Percentiles rank a stretch among this genome's conserved stretches.
Evolutionary conservation across 2,329 filamentous ascomycete genomes (phyloP).

Genomic region (Chaetomium sp.): DNA sequence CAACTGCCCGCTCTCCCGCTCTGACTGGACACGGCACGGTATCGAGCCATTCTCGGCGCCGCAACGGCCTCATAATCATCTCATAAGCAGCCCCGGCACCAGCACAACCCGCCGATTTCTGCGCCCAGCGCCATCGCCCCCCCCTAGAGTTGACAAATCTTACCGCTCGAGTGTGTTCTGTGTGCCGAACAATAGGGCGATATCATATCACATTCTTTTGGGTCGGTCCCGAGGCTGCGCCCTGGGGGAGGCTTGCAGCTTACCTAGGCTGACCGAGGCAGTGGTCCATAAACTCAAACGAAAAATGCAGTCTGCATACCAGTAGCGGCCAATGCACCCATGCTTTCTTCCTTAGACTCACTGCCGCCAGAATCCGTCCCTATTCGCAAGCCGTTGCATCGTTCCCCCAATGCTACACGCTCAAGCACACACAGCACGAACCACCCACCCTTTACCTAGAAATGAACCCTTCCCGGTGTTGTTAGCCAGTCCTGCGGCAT

Average conservation of each 20-base stretch:
- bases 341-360: background rate
- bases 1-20: background rate
- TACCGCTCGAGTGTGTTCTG: background rate
- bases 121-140: conserved; percentile 7
- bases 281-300: conserved; percentile 1
- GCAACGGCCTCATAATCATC: conserved; percentile 34
- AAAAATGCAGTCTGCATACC: background rate
- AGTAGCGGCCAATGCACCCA: background rate
- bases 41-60: conserved; percentile 19
- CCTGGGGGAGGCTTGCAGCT: conserved; percentile 12
- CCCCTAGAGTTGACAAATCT: conserved; percentile 7
- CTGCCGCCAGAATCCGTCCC: background rate
- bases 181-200: conserved; percentile 30
- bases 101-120: background rate
- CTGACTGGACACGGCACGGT: conserved; percentile 32
- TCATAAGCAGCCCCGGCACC: conserved; percentile 32
- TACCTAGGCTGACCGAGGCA: background rate
- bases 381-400: background rate
- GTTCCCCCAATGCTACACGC: background rate
- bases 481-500: background rate
- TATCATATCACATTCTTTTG: conserved; percentile 16
- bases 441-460: background rate
- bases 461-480: background rate
- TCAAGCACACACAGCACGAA: background rate
- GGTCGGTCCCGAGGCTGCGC: conserved; percentile 27